phyloP scores from a whole-genome alignment of 495 filamentous ascomycete genomes.

The Penicillium turbatum region DNA sequence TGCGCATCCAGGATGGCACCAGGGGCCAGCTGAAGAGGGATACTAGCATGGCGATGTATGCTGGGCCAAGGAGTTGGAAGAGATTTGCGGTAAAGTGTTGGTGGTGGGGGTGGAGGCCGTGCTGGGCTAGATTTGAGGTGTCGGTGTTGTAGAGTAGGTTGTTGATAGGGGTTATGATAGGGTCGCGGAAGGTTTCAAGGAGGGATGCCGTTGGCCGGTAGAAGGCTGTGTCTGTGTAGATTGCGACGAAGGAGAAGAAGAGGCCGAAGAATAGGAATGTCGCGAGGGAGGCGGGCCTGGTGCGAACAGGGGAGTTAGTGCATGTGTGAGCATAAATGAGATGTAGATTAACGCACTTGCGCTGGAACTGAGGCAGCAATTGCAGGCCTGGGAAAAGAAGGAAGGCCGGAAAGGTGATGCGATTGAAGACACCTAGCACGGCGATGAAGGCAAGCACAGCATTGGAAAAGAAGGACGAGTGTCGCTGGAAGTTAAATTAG shows the following conservation, averaged over 20 bases:
- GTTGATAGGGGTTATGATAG: constrained; percentile 84
- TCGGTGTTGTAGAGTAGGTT: constrained; percentile 84
- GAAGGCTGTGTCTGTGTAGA: constrained; percentile 78
- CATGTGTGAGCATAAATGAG: neutral
- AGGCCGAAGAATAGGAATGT: constrained; percentile 56
- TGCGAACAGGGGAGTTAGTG: constrained; percentile 13
- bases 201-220: constrained; percentile 58
- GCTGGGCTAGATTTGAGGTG: constrained; percentile 72
- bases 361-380: constrained; percentile 77
- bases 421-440: constrained; percentile 86
- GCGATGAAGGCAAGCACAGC: constrained; percentile 72
- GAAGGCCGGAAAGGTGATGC: constrained; percentile 95
- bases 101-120: constrained; percentile 89
- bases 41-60: constrained; percentile 59
- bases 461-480: constrained; percentile 68
- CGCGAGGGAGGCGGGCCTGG: constrained; percentile 65
- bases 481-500: constrained; percentile 47
- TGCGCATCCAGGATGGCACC: constrained; percentile 48
- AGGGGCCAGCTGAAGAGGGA: constrained; percentile 51
- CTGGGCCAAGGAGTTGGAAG: constrained; percentile 87
- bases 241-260: constrained; percentile 63
- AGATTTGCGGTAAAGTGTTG: constrained; percentile 85
- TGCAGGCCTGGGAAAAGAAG: constrained; percentile 74
- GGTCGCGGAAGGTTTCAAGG: constrained; percentile 50
- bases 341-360: constrained; percentile 54